Conservation (phyloP, 208 protist species). For the Wallacemonas sp. region DNA sequence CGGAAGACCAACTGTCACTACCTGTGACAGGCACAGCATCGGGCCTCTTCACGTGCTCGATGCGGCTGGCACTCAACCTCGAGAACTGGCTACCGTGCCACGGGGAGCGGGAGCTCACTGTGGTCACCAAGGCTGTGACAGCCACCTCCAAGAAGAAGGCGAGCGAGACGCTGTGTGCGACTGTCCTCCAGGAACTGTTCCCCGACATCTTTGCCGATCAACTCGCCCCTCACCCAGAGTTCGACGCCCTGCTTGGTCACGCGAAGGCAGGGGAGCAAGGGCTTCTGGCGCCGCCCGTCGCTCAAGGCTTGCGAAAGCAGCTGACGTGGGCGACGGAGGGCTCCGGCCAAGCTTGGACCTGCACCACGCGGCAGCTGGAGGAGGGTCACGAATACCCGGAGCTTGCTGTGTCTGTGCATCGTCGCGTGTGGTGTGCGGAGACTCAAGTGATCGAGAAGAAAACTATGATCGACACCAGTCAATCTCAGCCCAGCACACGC, state of each 20-base stretch:
- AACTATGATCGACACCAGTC: too few relatives aligned
- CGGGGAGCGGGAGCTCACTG: neutral
- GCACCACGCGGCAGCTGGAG: slow-evolving; percentile 27
- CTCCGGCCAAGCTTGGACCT: slow-evolving; percentile 18
- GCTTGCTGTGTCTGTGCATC: slow-evolving; percentile 28
- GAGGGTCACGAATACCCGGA: slow-evolving; percentile 27
- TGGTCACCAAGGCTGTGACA: slow-evolving; percentile 23
- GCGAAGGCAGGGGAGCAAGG: slow-evolving; percentile 19
- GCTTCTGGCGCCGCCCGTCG: slow-evolving; percentile 32
- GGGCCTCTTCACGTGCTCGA: slow-evolving; percentile 5
- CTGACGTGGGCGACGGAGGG: slow-evolving; percentile 46
- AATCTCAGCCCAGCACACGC: too few relatives aligned
- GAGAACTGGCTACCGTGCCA: neutral
- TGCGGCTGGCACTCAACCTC: neutral
- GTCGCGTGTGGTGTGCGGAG: slow-evolving; percentile 13
- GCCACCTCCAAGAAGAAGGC: slow-evolving; percentile 33
- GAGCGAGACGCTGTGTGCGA: slow-evolving; percentile 35
- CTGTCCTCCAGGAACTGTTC: slow-evolving; percentile 53
- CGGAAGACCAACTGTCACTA: slow-evolving; percentile 32
- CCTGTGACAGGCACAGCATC: neutral
- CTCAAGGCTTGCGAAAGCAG: slow-evolving; percentile 35
- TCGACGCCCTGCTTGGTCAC: slow-evolving; percentile 34
- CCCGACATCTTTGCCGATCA: slow-evolving; percentile 59
- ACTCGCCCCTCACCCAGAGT: slow-evolving; percentile 52
- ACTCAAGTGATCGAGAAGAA: slow-evolving; percentile 48